Base-by-base conservation (phyloP, 148 eudicot species). In the Chenopodium quinoa region DNA sequence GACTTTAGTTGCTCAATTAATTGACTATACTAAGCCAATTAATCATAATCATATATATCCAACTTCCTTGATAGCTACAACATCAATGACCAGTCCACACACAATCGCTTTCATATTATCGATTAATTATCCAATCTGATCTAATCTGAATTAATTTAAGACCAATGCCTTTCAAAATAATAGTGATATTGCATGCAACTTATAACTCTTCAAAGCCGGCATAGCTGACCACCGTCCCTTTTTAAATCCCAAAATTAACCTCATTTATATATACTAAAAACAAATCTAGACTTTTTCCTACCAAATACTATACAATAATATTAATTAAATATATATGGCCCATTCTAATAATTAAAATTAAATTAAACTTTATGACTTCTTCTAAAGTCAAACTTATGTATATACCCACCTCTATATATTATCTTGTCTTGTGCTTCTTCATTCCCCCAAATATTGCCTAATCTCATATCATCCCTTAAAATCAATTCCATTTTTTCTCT, bases 181-280 rank as follows among this genome's bases (percentile, higher is more conserved):
- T 46, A 75, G 23, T 68, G 31, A 70, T 75, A 75, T n/a, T 82
- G 16, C 80, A 70, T 77, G 84, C 69, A 77, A 82, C 67, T 40
- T 74, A 58, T 76, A 70, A 23, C 64, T 75, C 2, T 69, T 80
- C 83, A 77, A 78, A 83, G 90, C 89, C 90, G 86, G 79, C 90
- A 81, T 56, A 12, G 47, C 32, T 84, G 90, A 88, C 90, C 86
- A 88, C 89, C 86, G 86, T 32, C 87, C 75, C 58, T 72, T 64
- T 76, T 71, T 47, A 34, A 31, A 66, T 80, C 66, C 47, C 54
- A 16, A 70, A 78, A 79, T 13, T 73, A 75, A 48, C 81, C 79
- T 40, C 82, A 79, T 56, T 75, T 27, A 47, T 46, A 6, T 4
- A 40, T 64, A 71, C 78, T 69, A 79, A 60, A 80, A 48, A 67